phyloP scores from a whole-genome alignment of 2,329 filamentous ascomycete genomes.

The Fusarium sulawesiense region DNA sequence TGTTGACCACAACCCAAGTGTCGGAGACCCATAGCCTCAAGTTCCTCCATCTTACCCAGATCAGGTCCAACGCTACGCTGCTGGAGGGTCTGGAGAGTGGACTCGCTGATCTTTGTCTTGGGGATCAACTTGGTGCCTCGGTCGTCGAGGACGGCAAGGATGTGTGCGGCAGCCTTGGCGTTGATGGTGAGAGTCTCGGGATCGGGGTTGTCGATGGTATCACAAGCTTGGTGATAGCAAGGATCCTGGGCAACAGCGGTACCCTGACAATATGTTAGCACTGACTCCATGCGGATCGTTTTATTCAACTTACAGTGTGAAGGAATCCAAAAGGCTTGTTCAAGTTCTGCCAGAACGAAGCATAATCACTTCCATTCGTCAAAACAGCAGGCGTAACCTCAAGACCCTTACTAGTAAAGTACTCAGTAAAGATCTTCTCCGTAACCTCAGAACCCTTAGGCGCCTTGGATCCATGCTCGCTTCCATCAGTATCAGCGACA shows the following conservation, averaged over 20 bases:
- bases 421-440: slow-evolving; percentile 42
- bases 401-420: slow-evolving; percentile 49
- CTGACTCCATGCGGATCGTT: too few species aligned
- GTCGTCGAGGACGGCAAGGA: slow-evolving; percentile 46
- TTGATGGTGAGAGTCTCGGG: slow-evolving; percentile 48
- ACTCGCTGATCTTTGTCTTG: slow-evolving; percentile 38
- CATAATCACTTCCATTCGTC: slow-evolving; percentile 52
- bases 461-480: slow-evolving; percentile 41
- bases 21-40: slow-evolving; percentile 51
- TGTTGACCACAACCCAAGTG: slow-evolving; percentile 51
- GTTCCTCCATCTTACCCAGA: slow-evolving; percentile 46
- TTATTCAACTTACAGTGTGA: slow-evolving; percentile 22
- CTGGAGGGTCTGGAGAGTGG: slow-evolving; percentile 24
- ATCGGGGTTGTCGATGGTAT: slow-evolving; percentile 52
- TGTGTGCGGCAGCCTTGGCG: slow-evolving; percentile 59
- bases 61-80: slow-evolving; percentile 27
- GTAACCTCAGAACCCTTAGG: slow-evolving; percentile 46
- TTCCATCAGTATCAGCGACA: slow-evolving; percentile 43
- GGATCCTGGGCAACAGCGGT: slow-evolving; percentile 40
- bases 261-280: not conserved
- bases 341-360: slow-evolving; percentile 46
- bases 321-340: slow-evolving; percentile 41
- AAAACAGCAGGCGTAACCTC: slow-evolving; percentile 39
- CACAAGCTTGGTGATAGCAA: slow-evolving; percentile 52
- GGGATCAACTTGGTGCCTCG: slow-evolving; percentile 43